Base-by-base conservation (phyloP, 2,329 filamentous ascomycete genomes). In the Beauveria sp. region DNA sequence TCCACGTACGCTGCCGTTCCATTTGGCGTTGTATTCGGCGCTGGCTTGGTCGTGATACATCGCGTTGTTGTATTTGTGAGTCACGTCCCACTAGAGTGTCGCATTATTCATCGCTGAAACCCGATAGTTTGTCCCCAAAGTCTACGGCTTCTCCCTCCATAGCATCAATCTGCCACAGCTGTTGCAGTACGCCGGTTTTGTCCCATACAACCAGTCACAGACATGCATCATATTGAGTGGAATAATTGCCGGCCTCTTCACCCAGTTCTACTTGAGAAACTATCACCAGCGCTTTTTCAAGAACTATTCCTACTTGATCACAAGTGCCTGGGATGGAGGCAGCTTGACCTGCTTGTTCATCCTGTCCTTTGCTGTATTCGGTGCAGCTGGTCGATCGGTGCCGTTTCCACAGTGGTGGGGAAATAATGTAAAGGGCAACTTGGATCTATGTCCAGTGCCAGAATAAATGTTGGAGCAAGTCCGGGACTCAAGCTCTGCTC, bases 401-500 rank as follows among this genome's bases (percentile, higher is more conserved):
- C 73, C 78, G 0, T 83, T 84, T 66, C 80, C 81, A 0, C 68
- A 66, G 2, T 84, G 81, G 81, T 83, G 80, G 80, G 81, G 81
- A 0, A 84, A 83, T 57, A 81, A 81, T 34, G 70, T 64, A 0
- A 67, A 77, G 26, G 80, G 79, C 1, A 74, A 78, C 65, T 80
- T 79, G 52, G 80, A 83, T 65, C 70, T 74, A 45, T 82, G 80
- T 64, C 80, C 79, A 0, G 55, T 66, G 3, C 1, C 66, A 0
- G 73, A 75, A 54, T 75, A 71, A 58, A 22, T n/a, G 22, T 14
- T 30, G 28, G 28, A 30, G 28, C 28, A 30, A 10, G 8, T 30
- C 28, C 28, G 8, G 28, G 28, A 30, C 28, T 30, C 30, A 34
- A 34, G 30, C 30, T 3, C 10, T 34, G 30, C 30, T 1, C 30